Evolutionary conservation across 148 eudicot species (phyloP).

Genomic region (Selenicereus undatus): DNA sequence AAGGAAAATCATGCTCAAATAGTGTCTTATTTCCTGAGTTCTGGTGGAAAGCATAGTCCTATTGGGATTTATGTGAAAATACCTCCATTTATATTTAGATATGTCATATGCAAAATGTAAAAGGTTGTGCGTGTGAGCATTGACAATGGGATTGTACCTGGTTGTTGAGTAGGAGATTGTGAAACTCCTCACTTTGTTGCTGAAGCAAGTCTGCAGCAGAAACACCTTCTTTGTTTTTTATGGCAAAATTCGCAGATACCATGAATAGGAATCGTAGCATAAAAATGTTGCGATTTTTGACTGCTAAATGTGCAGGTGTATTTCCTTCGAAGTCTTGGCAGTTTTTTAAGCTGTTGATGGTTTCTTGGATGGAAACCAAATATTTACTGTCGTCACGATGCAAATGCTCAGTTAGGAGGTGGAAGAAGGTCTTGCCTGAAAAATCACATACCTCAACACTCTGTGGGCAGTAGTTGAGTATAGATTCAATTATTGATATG

Average conservation of each 20-base stretch:
- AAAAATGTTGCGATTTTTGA: not conserved
- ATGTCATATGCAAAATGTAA: too few species aligned
- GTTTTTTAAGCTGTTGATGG: not conserved
- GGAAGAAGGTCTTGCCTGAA: not conserved
- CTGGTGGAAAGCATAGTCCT: too few species aligned
- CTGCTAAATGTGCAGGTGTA: slow-evolving; percentile 6
- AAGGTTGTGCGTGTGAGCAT: too few species aligned
- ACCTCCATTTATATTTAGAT: too few species aligned
- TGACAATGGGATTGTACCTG: too few species aligned
- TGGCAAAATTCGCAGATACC: not conserved
- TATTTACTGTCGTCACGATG: too few species aligned
- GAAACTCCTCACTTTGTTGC: not conserved
- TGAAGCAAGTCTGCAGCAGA: not conserved
- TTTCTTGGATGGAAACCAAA: too few species aligned
- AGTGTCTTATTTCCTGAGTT: too few species aligned
- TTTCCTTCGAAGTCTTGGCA: not conserved
- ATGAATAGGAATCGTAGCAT: not conserved
- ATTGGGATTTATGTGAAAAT: too few species aligned
- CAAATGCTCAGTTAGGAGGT: not conserved
- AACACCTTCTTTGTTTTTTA: not conserved
- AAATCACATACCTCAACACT: not conserved
- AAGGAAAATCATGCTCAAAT: too few species aligned
- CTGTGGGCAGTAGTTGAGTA: not conserved
- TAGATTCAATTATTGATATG: not conserved
- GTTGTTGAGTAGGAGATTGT: too few species aligned